These are phyloP conservation scores for Neurospora sp. DNA, from an alignment of 495 filamentous ascomycete species.

Conservation along the genomic window DNA sequence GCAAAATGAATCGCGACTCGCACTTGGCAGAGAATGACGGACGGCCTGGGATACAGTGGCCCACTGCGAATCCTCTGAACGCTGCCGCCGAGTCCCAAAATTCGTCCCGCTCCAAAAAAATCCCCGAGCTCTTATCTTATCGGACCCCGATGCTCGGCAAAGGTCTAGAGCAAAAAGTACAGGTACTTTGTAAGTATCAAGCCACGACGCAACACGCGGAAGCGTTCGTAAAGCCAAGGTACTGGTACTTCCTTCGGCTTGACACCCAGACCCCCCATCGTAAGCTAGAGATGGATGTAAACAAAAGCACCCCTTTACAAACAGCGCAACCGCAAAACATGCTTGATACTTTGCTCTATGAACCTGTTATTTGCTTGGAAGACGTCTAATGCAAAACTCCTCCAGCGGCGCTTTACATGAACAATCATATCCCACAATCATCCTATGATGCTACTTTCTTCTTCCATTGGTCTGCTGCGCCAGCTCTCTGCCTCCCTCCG, in stretches of 20 bases:
- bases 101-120: constrained; percentile 6
- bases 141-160: background rate
- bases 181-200: background rate
- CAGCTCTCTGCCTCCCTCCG: background rate
- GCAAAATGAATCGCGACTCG: background rate
- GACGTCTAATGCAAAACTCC: too few species aligned
- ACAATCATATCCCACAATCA: background rate
- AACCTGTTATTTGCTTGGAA: too few species aligned
- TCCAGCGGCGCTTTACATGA: background rate
- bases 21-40: background rate
- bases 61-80: background rate
- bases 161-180: background rate
- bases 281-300: background rate
- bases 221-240: too few species aligned
- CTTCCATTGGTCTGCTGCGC: too few species aligned
- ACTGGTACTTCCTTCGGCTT: too few species aligned
- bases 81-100: background rate
- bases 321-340: background rate
- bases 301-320: background rate
- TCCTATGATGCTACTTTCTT: background rate
- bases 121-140: constrained; percentile 1
- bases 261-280: background rate
- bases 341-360: background rate
- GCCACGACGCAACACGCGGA: background rate
- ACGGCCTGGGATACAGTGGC: background rate